These are phyloP conservation scores for Artemisia tridentata DNA, from an alignment of 129 eudicot species.

Conservation along the genomic window DNA sequence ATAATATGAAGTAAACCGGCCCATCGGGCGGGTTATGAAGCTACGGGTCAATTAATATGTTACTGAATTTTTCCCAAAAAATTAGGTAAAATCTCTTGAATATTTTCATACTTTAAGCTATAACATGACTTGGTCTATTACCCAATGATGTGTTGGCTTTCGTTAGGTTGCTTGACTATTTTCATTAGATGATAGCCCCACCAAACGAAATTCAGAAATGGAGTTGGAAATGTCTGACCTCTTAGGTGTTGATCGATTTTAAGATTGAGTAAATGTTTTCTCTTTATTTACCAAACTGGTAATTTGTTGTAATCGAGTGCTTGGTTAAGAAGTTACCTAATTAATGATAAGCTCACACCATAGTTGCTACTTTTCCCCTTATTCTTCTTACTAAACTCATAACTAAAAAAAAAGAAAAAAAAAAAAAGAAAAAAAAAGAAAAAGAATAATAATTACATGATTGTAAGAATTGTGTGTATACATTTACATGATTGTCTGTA, in stretches of 20 bases:
- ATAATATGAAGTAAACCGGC: no score
- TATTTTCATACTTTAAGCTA: neutral
- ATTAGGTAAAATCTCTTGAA: constrained; percentile 32
- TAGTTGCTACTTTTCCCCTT: no score
- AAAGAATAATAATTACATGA: neutral
- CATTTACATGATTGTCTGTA: constrained; percentile 10
- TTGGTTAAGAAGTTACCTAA: no score
- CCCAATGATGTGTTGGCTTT: neutral
- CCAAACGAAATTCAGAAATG: constrained; percentile 38
- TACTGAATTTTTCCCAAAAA: constrained; percentile 28
- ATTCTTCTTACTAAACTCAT: no score
- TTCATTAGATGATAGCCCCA: constrained; percentile 41
- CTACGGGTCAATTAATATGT: constrained; percentile 29
- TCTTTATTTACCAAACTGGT: neutral
- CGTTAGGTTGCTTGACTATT: constrained; percentile 49
- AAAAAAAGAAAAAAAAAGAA: neutral
- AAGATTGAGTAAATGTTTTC: constrained; percentile 56
- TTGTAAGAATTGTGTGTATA: neutral
- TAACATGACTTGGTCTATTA: neutral
- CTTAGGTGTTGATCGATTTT: constrained; percentile 56
- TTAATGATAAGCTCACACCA: no score
- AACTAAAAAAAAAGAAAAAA: neutral
- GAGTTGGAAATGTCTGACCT: constrained; percentile 39
- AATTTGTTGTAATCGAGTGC: no score
- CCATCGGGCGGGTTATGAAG: neutral